phyloP scores from a whole-genome alignment of 441 rosid genomes.

The Gossypium davidsonii region DNA sequence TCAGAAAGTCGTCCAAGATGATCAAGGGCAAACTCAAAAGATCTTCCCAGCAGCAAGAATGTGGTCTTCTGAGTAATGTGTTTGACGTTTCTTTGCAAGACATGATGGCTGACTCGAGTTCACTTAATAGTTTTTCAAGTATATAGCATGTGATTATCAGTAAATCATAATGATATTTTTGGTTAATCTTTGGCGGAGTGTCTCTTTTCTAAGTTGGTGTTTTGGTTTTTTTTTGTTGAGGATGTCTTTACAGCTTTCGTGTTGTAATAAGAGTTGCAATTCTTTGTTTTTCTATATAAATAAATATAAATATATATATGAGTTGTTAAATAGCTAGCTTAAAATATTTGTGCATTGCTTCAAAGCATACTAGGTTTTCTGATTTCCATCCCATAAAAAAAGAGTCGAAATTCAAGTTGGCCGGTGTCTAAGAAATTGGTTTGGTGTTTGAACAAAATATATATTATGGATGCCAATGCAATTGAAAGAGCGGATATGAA shows the following conservation, averaged over 20 bases:
- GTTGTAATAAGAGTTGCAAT: slow-evolving; percentile 1
- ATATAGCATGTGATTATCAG: slow-evolving; percentile 13
- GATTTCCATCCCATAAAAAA: too few species aligned
- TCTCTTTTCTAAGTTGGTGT: slow-evolving; percentile 12
- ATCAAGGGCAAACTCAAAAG: neutral
- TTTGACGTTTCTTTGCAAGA: slow-evolving; percentile 3
- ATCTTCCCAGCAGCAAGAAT: slow-evolving; percentile 13
- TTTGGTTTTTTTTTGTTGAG: slow-evolving; percentile 9
- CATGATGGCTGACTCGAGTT: slow-evolving; percentile 10
- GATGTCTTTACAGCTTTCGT: slow-evolving; percentile 11
- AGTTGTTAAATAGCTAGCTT: too few species aligned
- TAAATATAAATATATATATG: too few species aligned
- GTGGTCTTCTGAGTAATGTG: slow-evolving; percentile 9
- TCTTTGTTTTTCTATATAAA: slow-evolving; percentile 7
- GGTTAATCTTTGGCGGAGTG: slow-evolving; percentile 12
- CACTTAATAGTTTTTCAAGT: slow-evolving; percentile 15
- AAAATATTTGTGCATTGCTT: too few species aligned
- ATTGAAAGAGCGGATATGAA: too few species aligned
- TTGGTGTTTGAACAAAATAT: neutral
- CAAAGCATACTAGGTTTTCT: too few species aligned
- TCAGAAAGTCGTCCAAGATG: slow-evolving; percentile 7
- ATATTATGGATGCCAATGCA: too few species aligned
- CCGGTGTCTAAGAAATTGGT: neutral
- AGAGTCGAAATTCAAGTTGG: neutral
- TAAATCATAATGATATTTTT: neutral